A percentile compares a stretch with the other conserved stretches of the same genome.
Conservation (phyloP, 176 grass and related monocot species). For the Aechmea fasciata region DNA sequence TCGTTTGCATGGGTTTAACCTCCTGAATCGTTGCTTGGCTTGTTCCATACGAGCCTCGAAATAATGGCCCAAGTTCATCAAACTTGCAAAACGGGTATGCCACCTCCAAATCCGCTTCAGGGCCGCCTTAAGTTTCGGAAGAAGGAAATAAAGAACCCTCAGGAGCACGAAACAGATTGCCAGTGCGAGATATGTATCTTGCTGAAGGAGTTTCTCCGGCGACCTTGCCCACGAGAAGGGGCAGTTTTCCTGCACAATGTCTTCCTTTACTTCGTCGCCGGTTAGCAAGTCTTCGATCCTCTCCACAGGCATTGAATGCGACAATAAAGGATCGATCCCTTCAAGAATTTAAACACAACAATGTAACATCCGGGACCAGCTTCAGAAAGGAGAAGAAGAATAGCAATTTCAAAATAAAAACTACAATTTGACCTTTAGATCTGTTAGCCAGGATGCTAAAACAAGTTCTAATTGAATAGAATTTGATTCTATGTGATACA, state of each 20-base stretch:
- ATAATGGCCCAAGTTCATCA: slow-evolving; percentile 42
- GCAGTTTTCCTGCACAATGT: slow-evolving; percentile 56
- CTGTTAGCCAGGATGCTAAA: too few species aligned
- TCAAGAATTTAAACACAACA: slow-evolving; percentile 4
- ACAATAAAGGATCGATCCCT: slow-evolving; percentile 56
- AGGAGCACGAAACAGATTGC: slow-evolving; percentile 57
- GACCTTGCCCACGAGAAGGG: slow-evolving; percentile 94
- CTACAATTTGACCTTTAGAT: too few species aligned
- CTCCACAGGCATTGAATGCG: slow-evolving; percentile 32
- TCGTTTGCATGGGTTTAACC: slow-evolving; percentile 65
- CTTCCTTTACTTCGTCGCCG: slow-evolving; percentile 36
- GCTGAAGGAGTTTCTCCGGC: slow-evolving; percentile 91
- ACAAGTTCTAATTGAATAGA: too few species aligned
- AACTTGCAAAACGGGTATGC: slow-evolving; percentile 48
- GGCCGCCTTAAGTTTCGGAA: slow-evolving; percentile 52
- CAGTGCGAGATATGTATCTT: slow-evolving; percentile 82
- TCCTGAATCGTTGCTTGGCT: slow-evolving; percentile 40
- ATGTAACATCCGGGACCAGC: background rate
- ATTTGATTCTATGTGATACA: too few species aligned
- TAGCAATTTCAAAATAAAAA: background rate
- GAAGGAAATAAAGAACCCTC: slow-evolving; percentile 53
- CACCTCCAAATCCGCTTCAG: slow-evolving; percentile 56
- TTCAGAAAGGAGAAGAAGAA: background rate
- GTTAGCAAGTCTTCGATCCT: slow-evolving; percentile 37
- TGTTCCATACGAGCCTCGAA: slow-evolving; percentile 53